Base-by-base conservation (phyloP, 306 rosid genomes). In the Prunus mira region DNA sequence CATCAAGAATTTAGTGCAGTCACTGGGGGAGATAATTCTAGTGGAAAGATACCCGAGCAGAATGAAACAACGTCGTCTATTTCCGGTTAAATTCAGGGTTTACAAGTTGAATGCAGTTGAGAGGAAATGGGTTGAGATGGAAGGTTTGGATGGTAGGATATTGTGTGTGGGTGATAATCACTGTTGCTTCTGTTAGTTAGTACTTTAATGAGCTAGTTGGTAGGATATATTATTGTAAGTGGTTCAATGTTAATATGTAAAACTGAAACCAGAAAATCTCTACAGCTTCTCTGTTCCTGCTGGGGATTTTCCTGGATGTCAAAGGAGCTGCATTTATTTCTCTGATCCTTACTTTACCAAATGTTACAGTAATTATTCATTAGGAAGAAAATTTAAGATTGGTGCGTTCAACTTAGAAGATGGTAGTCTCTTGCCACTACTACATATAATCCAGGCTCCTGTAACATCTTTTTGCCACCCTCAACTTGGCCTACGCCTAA, bases 261-360 rank as follows among this genome's bases (percentile, higher is more conserved):
- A 28, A 28, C 30, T 3, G 30, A 28, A 28, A 28, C 30, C 30
- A 28, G 30, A 28, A 28, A 28, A 28, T 28, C 30, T 28, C 30
- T 28, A 28, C 30, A 28, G 3, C 30, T 28, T 83, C 73, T 81
- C 81, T 13, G 41, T 84, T 30, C 57, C 78, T 4, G 90, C 87
- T 52, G n/a, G 10, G 52, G 69, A 65, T 30, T 79, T 78, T 55
- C 6, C 61, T 22, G 83, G 80, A 0, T 84, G 77, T 63, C 63
- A 79, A 50, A 75, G 54, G 50, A 87, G 80, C 30, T 74, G 81
- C 68, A 60, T 87, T 6, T 78, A 65, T 22, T 84, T 79, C 2
- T 5, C 32, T 20, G 63, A 20, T 57, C 13, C 30, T 7, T 22
- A 2, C 15, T 10, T 58, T 10, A 3, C 22, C 5, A 24, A n/a